These are phyloP conservation scores for Pyrenula aspistea DNA, from an alignment of 495 filamentous ascomycete species.

Conservation along the genomic window DNA sequence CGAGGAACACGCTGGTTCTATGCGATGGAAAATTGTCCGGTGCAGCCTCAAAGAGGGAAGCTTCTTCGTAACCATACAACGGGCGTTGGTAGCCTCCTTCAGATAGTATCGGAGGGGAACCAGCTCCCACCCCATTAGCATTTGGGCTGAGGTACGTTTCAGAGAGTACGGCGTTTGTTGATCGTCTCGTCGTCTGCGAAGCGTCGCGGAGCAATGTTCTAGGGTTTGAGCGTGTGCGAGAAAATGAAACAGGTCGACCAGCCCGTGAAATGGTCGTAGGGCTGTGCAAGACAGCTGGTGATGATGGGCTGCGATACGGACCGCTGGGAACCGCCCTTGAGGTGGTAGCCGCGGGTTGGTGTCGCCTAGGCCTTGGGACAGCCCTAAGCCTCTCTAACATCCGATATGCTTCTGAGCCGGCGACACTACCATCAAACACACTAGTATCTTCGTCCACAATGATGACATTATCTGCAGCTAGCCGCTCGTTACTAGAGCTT, in stretches of 20 bases:
- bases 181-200: background rate
- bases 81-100: background rate
- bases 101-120: background rate
- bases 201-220: background rate
- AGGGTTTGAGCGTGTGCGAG: background rate
- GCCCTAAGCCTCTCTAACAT: constrained; percentile 16
- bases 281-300: constrained; percentile 1
- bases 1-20: background rate
- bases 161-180: background rate
- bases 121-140: background rate
- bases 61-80: background rate
- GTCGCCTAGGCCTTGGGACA: background rate
- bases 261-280: background rate
- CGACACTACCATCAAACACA: constrained; percentile 15
- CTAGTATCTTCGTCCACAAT: constrained; percentile 25
- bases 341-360: background rate
- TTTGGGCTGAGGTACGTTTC: background rate
- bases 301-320: background rate
- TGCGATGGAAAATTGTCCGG: background rate
- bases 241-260: background rate
- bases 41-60: background rate
- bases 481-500: constrained; percentile 20
- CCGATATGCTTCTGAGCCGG: constrained; percentile 3
- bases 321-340: background rate
- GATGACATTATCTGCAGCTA: constrained; percentile 18